Percentiles rank a stretch among this genome's conserved stretches.
These are phyloP conservation scores for Paecilomyces niveus DNA, from an alignment of 2,329 filamentous ascomycete genomes.

Conservation along the genomic window DNA sequence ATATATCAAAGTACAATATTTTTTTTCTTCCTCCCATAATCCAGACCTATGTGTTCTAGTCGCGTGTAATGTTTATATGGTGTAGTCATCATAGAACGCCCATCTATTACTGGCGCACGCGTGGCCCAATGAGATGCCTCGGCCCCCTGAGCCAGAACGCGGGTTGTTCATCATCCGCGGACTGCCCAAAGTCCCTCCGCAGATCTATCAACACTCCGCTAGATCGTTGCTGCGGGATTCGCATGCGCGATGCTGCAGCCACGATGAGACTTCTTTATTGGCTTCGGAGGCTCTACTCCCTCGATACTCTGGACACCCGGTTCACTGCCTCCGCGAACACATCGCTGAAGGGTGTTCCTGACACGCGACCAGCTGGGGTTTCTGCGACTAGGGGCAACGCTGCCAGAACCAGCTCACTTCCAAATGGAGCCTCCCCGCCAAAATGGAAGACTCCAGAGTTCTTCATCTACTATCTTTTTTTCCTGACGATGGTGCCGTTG, in stretches of 20 bases:
- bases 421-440: slow-evolving; percentile 50
- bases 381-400: slow-evolving; percentile 16
- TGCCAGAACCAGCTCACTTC: slow-evolving; percentile 29
- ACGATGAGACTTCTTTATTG: slow-evolving; percentile 42
- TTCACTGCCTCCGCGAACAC: slow-evolving; percentile 65
- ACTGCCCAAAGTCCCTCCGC: background rate
- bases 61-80: no score
- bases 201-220: background rate
- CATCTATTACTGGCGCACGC: background rate
- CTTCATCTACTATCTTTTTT: slow-evolving; percentile 67
- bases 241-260: slow-evolving; percentile 18
- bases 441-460: slow-evolving; percentile 87
- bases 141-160: background rate
- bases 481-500: slow-evolving; percentile 61
- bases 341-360: slow-evolving; percentile 55
- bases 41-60: background rate
- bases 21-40: no score
- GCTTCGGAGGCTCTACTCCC: slow-evolving; percentile 52
- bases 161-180: background rate
- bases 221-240: background rate
- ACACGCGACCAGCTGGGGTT: slow-evolving; percentile 37
- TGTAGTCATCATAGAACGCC: background rate
- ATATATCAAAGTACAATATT: no score
- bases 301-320: slow-evolving; percentile 63
- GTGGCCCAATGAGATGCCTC: background rate